These are phyloP conservation scores for Crithidia sp. DNA, from an alignment of 208 protist genomes.

Conservation along the genomic window DNA sequence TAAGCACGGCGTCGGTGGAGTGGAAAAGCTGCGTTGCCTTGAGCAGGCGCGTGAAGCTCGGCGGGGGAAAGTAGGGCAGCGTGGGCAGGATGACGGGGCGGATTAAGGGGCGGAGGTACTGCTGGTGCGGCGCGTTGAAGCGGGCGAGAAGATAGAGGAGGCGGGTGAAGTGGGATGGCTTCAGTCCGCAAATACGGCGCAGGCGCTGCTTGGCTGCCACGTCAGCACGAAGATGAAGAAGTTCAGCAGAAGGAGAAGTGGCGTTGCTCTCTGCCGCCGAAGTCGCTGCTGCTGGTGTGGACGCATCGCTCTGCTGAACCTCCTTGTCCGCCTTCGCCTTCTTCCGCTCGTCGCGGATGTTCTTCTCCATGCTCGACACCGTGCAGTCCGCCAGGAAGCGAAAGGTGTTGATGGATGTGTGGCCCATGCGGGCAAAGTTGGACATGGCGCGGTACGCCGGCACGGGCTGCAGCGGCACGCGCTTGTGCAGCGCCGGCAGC, in stretches of 20 bases:
- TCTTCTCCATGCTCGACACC: slow-evolving; percentile 46
- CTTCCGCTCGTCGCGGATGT: slow-evolving; percentile 47
- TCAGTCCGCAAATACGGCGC: slow-evolving; percentile 45
- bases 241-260: too few species aligned
- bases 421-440: slow-evolving; percentile 71
- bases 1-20: slow-evolving; percentile 49
- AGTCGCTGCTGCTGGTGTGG: too few species aligned
- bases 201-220: slow-evolving; percentile 42
- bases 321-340: not conserved
- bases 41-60: slow-evolving; percentile 76
- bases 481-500: slow-evolving; percentile 71
- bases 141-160: slow-evolving; percentile 63
- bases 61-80: slow-evolving; percentile 61
- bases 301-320: too few species aligned
- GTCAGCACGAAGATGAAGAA: not conserved
- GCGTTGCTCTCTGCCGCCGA: too few species aligned
- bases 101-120: slow-evolving; percentile 76
- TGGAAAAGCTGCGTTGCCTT: slow-evolving; percentile 48
- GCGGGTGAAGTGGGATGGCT: slow-evolving; percentile 72
- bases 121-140: slow-evolving; percentile 73
- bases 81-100: slow-evolving; percentile 56
- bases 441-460: slow-evolving; percentile 67
- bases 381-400: slow-evolving; percentile 80
- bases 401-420: slow-evolving; percentile 74
- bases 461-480: slow-evolving; percentile 49